Conservation (phyloP, 768 basidiomycete species). For the Tulasnella sp. region DNA sequence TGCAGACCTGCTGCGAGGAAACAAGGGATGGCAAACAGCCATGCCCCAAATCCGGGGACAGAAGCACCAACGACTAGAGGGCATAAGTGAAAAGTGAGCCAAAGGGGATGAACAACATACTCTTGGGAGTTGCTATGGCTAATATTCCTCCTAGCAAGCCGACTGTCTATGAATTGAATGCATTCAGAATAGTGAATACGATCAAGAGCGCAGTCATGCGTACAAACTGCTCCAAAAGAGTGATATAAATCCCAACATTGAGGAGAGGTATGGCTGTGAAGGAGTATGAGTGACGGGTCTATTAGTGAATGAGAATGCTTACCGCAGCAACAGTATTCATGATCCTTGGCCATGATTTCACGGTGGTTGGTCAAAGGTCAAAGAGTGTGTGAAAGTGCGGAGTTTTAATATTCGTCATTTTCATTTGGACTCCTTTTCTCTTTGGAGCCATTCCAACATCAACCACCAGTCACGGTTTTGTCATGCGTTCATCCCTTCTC, state of each 20-base stretch:
- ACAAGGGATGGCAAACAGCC: conserved; percentile 61
- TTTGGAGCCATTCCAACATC: no score
- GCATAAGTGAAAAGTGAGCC: neutral
- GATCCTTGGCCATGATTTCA: conserved; percentile 38
- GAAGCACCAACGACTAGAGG: conserved; percentile 69
- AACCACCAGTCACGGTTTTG: no score
- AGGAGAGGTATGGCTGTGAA: conserved; percentile 63
- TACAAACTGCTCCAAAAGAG: conserved; percentile 63
- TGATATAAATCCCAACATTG: conserved; percentile 79
- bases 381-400: neutral
- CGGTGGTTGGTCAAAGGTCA: conserved; percentile 2
- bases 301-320: conserved; percentile 6
- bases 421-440: no score
- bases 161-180: conserved; percentile 22
- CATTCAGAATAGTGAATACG: neutral
- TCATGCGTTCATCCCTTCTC: conserved; percentile 13
- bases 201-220: conserved; percentile 3
- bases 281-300: conserved; percentile 4
- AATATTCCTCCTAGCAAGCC: conserved; percentile 53
- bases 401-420: no score
- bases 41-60: conserved; percentile 62
- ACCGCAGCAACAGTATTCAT: conserved; percentile 72
- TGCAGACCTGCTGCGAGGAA: conserved; percentile 69
- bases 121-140: conserved; percentile 62
- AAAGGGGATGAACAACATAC: conserved; percentile 34